A percentile compares a stretch with the other conserved stretches of the same genome.
Conservation (phyloP, 1,284 basidiomycete genomes). For the Malassezia pachydermatis region DNA sequence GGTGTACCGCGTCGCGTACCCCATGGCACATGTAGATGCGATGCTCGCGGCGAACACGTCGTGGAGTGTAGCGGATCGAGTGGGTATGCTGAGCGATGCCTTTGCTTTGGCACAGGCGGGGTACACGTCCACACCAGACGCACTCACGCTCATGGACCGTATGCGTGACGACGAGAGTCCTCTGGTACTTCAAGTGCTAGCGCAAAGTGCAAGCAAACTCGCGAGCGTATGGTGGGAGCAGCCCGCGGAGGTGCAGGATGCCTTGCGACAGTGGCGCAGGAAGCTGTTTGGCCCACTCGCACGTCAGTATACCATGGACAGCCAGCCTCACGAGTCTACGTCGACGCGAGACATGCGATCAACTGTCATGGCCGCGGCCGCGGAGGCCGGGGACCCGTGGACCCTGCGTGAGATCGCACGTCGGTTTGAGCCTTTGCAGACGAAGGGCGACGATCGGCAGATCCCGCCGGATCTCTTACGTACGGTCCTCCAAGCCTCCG, state of each 20-base stretch:
- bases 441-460: conserved; percentile 64
- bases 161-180: conserved; percentile 53
- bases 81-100: conserved; percentile 72
- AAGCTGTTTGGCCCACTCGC: conserved; percentile 71
- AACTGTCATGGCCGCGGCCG: conserved; percentile 58
- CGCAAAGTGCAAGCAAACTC: conserved; percentile 26
- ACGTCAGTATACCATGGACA: conserved; percentile 68
- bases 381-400: conserved; percentile 51
- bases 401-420: conserved; percentile 56
- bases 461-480: conserved; percentile 56
- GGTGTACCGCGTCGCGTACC: conserved; percentile 82
- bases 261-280: conserved; percentile 28
- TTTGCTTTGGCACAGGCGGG: conserved; percentile 72
- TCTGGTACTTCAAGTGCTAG: conserved; percentile 33
- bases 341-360: conserved; percentile 69
- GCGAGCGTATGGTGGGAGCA: conserved; percentile 73
- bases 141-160: conserved; percentile 59
- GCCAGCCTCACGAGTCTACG: conserved; percentile 60
- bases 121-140: conserved; percentile 55
- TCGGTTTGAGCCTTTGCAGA: conserved; percentile 64
- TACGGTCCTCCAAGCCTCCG: conserved; percentile 49
- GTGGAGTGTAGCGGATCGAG: conserved; percentile 72
- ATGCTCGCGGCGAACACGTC: conserved; percentile 66
- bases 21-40: conserved; percentile 61
- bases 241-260: conserved; percentile 55